Base-by-base conservation (phyloP, 192 early-diverging fungal species). In the Diversispora epigaea region DNA sequence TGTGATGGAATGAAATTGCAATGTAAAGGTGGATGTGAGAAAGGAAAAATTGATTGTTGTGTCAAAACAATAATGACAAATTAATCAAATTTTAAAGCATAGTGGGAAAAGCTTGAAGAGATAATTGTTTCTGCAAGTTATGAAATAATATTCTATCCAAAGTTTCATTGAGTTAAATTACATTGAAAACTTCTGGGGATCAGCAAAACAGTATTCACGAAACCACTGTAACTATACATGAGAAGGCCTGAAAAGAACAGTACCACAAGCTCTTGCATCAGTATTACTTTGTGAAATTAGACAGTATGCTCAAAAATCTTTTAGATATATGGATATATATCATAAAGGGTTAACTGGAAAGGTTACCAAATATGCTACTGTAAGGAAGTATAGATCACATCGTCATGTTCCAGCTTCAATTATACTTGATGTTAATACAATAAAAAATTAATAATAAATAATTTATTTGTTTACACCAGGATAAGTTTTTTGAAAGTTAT, bases 161-260 rank as follows among this genome's bases (percentile, higher is more conserved):
- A 79, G 43, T 79, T 76, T 71, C 67, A 79, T 58, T 45, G 73
- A 76, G 21, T 52, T 79, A 43, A 79, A 79, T 47, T 79, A 69
- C 52, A 79, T 79, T 65, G 60, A 76, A 50, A 71, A 66, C 49
- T 79, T 71, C 62, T 79, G 68, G 73, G 78, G 75, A 40, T 71
- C 78, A 62, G 65, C 54, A 43, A 79, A 79, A n/a, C 45, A 40
- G 60, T 79, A 70, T 63, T 50, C 63, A 41, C 4, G 63, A 65
- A 32, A 65, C 8, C 22, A 65, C 40, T 65, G 32, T 65, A 17
- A 65, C 22, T 65, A 45, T n/a, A 41, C 40, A 41, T 65, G 40
- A 40, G 40, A 14, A 45, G 44, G 63, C n/a, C 19, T 65, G 40
- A 65, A 65, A 4, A 32, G 19, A 65, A 65, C 40, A 39, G 63